phyloP scores from a whole-genome alignment of 768 basidiomycete species.

The Mycena alexandri region DNA sequence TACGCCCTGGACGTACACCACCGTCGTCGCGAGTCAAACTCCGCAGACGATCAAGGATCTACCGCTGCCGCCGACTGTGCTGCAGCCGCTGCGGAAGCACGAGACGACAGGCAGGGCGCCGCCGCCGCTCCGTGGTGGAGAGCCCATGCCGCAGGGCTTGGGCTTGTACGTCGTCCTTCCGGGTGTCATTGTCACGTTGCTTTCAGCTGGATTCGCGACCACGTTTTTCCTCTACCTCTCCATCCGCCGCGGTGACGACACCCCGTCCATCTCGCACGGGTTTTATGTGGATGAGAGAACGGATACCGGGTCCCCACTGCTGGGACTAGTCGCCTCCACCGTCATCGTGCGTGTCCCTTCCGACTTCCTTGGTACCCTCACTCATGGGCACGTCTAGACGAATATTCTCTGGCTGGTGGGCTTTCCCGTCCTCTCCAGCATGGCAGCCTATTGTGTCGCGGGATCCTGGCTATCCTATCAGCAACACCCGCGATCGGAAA shows the following conservation, averaged over 20 bases:
- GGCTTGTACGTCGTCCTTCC: slow-evolving; percentile 34
- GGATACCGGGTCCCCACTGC: slow-evolving; percentile 12
- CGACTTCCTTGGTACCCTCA: background rate
- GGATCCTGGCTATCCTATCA: slow-evolving; percentile 33
- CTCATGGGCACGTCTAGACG: background rate
- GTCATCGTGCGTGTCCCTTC: slow-evolving; percentile 28
- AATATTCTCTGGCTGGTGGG: slow-evolving; percentile 28
- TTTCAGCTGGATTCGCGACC: slow-evolving; percentile 27
- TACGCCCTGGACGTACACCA: slow-evolving; percentile 31
- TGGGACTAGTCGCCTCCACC: slow-evolving; percentile 26
- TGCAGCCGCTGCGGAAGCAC: slow-evolving; percentile 37
- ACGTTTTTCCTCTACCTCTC: slow-evolving; percentile 21
- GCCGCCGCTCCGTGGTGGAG: slow-evolving; percentile 5
- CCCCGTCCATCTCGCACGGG: slow-evolving; percentile 9
- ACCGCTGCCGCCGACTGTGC: slow-evolving; percentile 26
- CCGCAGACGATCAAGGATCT: slow-evolving; percentile 17
- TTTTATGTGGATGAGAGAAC: slow-evolving; percentile 32
- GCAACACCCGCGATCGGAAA: slow-evolving; percentile 26
- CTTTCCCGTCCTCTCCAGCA: slow-evolving; percentile 31
- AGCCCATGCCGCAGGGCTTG: slow-evolving; percentile 19
- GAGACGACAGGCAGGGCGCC: slow-evolving; percentile 26
- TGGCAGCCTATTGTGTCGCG: slow-evolving; percentile 33
- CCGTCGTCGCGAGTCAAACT: slow-evolving; percentile 9
- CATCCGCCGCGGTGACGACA: slow-evolving; percentile 2
- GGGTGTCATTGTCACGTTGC: slow-evolving; percentile 26